These are phyloP conservation scores for Dendrobium officinale DNA, from an alignment of 106 monocot genomes.

Conservation along the genomic window DNA sequence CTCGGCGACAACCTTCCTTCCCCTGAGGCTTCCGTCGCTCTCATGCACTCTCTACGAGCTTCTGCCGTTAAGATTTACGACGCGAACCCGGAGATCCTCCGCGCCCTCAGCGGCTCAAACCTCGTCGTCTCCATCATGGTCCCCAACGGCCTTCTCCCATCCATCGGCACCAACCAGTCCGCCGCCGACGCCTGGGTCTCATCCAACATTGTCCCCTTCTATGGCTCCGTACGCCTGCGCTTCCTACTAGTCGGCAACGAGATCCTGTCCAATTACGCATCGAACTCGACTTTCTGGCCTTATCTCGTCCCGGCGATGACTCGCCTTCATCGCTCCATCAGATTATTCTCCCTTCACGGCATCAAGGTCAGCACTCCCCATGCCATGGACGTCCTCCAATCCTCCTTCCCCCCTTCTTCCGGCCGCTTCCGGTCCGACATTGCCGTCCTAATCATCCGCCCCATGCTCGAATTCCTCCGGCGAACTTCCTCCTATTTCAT, in stretches of 20 bases:
- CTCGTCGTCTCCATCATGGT: conserved; percentile 74
- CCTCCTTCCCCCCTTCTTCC: conserved; percentile 71
- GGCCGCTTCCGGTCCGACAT: conserved; percentile 73
- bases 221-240: conserved; percentile 35
- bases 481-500: conserved; percentile 57
- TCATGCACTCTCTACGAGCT: conserved; percentile 44
- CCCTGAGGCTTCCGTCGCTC: conserved; percentile 34
- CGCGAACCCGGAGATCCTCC: conserved; percentile 68
- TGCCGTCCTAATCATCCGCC: conserved; percentile 42
- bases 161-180: conserved; percentile 51
- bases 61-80: conserved; percentile 79
- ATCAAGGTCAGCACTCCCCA: conserved; percentile 77
- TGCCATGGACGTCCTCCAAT: conserved; percentile 68
- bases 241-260: conserved; percentile 98
- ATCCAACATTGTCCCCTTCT: conserved; percentile 60
- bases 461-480: conserved; percentile 54
- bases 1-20: conserved; percentile 77
- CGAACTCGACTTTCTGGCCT: conserved; percentile 46
- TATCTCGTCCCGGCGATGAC: conserved; percentile 67
- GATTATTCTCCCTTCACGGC: conserved; percentile 12
- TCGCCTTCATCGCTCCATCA: conserved; percentile 39
- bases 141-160: conserved; percentile 76
- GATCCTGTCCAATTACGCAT: conserved; percentile 61
- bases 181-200: conserved; percentile 55
- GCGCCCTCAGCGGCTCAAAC: conserved; percentile 45